Evolutionary conservation across 768 basidiomycete species (phyloP), one percentile per base, ranked within the genome.

Genomic region (Rhodosporidiobolus sp.): DNA sequence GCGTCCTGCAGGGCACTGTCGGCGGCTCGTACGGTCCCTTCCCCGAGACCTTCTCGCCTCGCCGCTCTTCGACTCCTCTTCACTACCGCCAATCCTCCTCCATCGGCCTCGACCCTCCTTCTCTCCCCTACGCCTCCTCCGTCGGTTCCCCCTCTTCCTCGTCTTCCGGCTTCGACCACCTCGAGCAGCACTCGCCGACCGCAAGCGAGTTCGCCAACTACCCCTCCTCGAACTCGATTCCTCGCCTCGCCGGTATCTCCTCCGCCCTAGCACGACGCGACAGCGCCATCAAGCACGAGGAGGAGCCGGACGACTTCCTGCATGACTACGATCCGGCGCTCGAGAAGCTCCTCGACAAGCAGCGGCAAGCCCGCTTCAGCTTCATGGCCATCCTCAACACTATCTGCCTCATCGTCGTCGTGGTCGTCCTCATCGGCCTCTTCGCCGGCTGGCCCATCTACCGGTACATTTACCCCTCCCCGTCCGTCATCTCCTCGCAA

Each of bases 401-500:
- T 24, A 83, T 85, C 11, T 88, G 88, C 45, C 85, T 97, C n/a
- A 72, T 91, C 77, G 65, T 91, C 65, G 84, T 97, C 68, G 81
- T 90, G 45, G 73, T 85, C 20, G 88, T 87, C 46, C 83, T 96
- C 58, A 81, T 96, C 70, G 86, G 85, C 24, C 85, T 97, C 19
- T 97, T 96, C 77, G 89, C 88, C n/a, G 93, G 90, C 46, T 96
- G 91, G 79, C 95, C 95, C 20, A 87, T 96, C 78, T 86, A 92
- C 70, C 83, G 84, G 62, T 86, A 85, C 74, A 17, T 26, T 43
- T 19, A 28, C 5, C 46, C 48, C 28, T 43, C 6, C 5, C 34
- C 11, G 32, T 22, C 30, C 38, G 22, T 28, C 49, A 22, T 11
- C 34, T 35, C 7, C 61, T 26, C 30, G 6, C 17, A 22, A 19